These are phyloP conservation scores for Suillus cothurnatus DNA, from an alignment of 768 basidiomycete genomes.

Conservation along the genomic window DNA sequence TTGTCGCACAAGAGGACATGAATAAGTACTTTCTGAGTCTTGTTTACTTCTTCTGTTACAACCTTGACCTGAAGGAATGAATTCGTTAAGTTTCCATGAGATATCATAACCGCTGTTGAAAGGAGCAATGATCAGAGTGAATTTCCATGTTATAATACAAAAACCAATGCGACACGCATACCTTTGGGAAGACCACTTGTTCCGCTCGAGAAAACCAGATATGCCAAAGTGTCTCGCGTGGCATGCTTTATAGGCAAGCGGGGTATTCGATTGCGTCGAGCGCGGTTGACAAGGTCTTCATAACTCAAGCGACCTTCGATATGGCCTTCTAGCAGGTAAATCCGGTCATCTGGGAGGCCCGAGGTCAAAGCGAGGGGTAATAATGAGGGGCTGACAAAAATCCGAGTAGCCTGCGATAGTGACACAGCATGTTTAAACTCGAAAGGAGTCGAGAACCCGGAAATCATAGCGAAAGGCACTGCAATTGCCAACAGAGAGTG, in stretches of 20 bases:
- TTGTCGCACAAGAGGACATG: not conserved
- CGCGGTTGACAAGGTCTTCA: slow-evolving; percentile 44
- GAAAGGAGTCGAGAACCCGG: slow-evolving; percentile 54
- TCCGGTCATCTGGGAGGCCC: slow-evolving; percentile 40
- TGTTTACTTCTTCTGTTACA: slow-evolving; percentile 27
- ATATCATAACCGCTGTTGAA: slow-evolving; percentile 65
- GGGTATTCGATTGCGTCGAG: slow-evolving; percentile 39
- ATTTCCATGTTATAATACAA: slow-evolving; percentile 9
- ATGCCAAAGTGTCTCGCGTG: slow-evolving; percentile 57
- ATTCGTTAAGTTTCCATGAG: slow-evolving; percentile 62
- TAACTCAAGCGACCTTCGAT: slow-evolving; percentile 45
- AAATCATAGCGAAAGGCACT: slow-evolving; percentile 55
- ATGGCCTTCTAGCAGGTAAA: slow-evolving; percentile 52
- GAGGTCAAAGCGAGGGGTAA: slow-evolving; percentile 43
- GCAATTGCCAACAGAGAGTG: slow-evolving; percentile 51
- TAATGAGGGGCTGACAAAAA: slow-evolving; percentile 56
- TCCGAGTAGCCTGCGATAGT: slow-evolving; percentile 47
- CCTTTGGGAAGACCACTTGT: slow-evolving; percentile 80
- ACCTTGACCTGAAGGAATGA: slow-evolving; percentile 44
- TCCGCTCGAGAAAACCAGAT: slow-evolving; percentile 77
- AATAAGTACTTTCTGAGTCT: slow-evolving; percentile 42
- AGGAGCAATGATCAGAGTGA: not conserved
- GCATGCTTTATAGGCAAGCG: slow-evolving; percentile 47
- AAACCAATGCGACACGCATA: slow-evolving; percentile 22
- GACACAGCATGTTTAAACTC: slow-evolving; percentile 56